Conservation (phyloP, 192 early-diverging fungal species). For the Gonapodya prolifera region DNA sequence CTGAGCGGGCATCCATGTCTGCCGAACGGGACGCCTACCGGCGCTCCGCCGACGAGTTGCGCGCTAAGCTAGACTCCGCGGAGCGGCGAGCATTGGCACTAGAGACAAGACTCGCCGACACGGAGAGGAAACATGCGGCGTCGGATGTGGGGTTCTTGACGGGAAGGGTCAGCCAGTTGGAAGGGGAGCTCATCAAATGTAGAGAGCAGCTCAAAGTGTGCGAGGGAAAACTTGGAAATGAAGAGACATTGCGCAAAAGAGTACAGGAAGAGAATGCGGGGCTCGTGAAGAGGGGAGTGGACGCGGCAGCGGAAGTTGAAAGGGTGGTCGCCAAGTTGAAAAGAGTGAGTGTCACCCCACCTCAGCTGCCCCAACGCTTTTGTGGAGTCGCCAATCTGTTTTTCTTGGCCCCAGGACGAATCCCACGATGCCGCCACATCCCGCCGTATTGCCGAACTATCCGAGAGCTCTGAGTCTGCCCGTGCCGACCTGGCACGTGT, state of each 20-base stretch:
- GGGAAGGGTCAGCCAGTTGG: neutral
- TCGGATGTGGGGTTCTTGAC: neutral
- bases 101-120: neutral
- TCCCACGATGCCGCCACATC: neutral
- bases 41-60: neutral
- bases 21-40: neutral
- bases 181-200: slow-evolving; percentile 23
- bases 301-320: neutral
- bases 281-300: neutral
- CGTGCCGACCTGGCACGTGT: neutral
- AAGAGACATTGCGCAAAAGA: neutral
- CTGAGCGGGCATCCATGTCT: neutral
- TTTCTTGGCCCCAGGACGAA: neutral
- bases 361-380: neutral
- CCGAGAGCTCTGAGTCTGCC: neutral
- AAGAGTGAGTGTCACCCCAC: neutral
- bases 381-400: neutral
- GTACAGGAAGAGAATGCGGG: neutral
- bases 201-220: slow-evolving; percentile 21
- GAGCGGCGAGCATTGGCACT: neutral
- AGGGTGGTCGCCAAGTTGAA: neutral
- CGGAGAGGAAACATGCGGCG: neutral
- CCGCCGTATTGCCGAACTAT: neutral
- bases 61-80: neutral
- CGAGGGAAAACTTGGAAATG: neutral